Percentiles rank a stretch among this genome's conserved stretches.
phyloP scores from a whole-genome alignment of 2,329 filamentous ascomycete genomes.

The Diplodia mutila region DNA sequence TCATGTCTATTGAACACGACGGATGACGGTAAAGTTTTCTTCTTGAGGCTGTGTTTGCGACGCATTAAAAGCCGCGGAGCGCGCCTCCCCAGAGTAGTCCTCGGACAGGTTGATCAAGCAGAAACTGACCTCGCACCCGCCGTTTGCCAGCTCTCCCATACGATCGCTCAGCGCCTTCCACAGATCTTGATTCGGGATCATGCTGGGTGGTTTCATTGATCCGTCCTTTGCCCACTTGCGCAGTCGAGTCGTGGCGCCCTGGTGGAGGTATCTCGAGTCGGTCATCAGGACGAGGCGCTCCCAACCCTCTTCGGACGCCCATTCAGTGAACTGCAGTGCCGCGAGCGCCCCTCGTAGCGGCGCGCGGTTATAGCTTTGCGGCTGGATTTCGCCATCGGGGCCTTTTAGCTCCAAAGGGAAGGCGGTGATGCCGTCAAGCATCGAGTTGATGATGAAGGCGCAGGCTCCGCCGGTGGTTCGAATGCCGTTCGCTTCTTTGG shows the following conservation, averaged over 20 bases:
- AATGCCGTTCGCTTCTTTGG: conserved; percentile 41
- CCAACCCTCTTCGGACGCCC: conserved; percentile 50
- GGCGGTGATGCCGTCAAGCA: conserved; percentile 26
- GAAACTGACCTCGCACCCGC: conserved; percentile 2
- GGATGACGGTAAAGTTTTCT: too few species aligned
- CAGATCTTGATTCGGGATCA: background rate
- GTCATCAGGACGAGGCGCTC: conserved; percentile 36
- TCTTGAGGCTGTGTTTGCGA: too few species aligned
- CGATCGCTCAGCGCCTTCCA: background rate
- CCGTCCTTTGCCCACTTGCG: background rate
- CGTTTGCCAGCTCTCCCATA: background rate
- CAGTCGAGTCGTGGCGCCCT: background rate
- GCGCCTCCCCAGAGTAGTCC: too few species aligned
- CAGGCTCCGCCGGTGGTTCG: conserved; percentile 30
- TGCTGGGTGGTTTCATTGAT: background rate
- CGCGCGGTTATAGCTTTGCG: conserved; percentile 58
- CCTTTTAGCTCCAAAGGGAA: conserved; percentile 51
- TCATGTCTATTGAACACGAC: too few species aligned
- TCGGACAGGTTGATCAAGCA: too few species aligned
- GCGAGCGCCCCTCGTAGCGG: conserved; percentile 60
- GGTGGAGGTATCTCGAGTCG: background rate
- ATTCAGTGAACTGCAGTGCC: conserved; percentile 51
- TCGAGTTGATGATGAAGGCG: conserved; percentile 28
- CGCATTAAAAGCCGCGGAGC: too few species aligned
- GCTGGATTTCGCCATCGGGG: conserved; percentile 43